Percentiles rank a stretch among this genome's conserved stretches.
phyloP scores from a whole-genome alignment of 768 basidiomycete species.

The Chalciporus piperatus region DNA sequence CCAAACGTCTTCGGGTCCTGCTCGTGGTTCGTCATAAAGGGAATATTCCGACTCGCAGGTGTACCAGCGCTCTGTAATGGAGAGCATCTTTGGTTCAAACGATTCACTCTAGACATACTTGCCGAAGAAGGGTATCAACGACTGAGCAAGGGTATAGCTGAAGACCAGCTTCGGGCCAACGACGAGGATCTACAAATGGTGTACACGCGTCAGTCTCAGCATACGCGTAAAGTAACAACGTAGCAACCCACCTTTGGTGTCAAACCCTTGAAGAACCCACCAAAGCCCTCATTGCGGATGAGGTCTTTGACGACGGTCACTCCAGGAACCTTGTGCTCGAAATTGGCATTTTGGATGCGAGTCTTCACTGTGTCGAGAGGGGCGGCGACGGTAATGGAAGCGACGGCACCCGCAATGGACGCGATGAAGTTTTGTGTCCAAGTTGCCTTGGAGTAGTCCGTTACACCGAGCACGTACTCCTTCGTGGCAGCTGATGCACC shows the following conservation, averaged over 20 bases:
- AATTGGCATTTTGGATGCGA: slow-evolving; percentile 98
- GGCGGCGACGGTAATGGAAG: slow-evolving; percentile 94
- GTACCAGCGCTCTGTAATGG: too few species aligned
- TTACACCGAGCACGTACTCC: slow-evolving; percentile 85
- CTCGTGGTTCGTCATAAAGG: slow-evolving; percentile 1
- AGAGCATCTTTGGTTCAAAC: too few species aligned
- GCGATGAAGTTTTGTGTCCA: slow-evolving; percentile 98
- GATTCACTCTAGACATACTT: slow-evolving; percentile 66
- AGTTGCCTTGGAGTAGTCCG: slow-evolving; percentile 92
- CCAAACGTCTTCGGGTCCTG: neutral
- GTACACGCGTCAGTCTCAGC: neutral
- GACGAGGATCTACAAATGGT: slow-evolving; percentile 70
- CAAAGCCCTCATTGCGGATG: slow-evolving; percentile 77
- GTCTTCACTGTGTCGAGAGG: slow-evolving; percentile 97
- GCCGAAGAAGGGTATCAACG: slow-evolving; percentile 88
- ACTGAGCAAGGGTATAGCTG: slow-evolving; percentile 96
- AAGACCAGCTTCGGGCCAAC: slow-evolving; percentile 98
- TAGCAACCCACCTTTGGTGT: slow-evolving; percentile 78
- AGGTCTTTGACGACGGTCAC: slow-evolving; percentile 81
- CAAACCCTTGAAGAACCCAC: slow-evolving; percentile 93
- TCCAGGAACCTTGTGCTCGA: slow-evolving; percentile 81
- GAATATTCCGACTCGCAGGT: neutral
- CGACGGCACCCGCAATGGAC: slow-evolving; percentile 89
- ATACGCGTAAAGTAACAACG: neutral
- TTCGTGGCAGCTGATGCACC: slow-evolving; percentile 95